Evolutionary conservation across 495 filamentous ascomycete species (phyloP).

Genomic region (Lasiosphaeriaceae sp.): DNA sequence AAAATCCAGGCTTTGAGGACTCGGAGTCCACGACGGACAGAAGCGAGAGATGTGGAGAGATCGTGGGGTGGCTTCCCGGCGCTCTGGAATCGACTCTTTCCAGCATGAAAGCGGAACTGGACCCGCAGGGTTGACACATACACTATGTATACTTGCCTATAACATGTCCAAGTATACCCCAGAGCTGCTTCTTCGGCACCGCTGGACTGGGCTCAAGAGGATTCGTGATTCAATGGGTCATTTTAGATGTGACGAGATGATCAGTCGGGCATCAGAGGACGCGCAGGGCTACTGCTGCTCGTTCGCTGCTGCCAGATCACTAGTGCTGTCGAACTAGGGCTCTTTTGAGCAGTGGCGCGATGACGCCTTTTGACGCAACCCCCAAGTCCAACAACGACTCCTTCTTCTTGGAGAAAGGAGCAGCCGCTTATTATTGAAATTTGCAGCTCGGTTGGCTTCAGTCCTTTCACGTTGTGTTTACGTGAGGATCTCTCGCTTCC

Average conservation of each 20-base stretch:
- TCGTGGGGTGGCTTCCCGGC: neutral
- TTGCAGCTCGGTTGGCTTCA: neutral
- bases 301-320: neutral
- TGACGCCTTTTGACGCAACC: constrained; percentile 24
- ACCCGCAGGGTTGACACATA: neutral
- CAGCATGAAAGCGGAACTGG: neutral
- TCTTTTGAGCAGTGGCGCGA: constrained; percentile 19
- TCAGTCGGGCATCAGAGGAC: neutral
- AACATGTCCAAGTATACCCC: no score
- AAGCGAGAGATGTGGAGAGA: neutral
- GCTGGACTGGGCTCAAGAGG: no score
- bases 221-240: no score
- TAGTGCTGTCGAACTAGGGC: constrained; percentile 13
- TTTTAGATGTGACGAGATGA: neutral
- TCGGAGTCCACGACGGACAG: neutral
- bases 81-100: neutral
- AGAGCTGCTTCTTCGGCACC: no score
- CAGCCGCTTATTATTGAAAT: neutral
- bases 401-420: neutral
- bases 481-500: constrained; percentile 10
- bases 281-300: no score
- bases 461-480: constrained; percentile 21
- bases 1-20: neutral
- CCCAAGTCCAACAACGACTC: neutral
- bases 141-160: neutral